These are phyloP conservation scores for Lipomyces sp. DNA, from an alignment of 805 yeast species.

Conservation along the genomic window DNA sequence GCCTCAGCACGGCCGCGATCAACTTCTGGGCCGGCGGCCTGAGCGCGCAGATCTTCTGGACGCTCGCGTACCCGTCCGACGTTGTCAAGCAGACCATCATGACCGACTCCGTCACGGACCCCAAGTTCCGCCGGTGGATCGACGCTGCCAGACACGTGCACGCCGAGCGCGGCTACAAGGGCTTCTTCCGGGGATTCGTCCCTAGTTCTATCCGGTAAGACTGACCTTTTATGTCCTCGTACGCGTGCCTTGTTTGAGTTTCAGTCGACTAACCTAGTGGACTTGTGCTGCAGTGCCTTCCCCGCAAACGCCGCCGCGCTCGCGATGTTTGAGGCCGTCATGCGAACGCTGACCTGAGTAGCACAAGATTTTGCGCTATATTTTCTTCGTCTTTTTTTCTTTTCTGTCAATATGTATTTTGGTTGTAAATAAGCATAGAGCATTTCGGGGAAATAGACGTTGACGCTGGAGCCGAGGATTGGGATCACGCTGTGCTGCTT, in stretches of 20 bases:
- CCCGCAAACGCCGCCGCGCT: slow-evolving; percentile 94
- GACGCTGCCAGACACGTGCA: slow-evolving; percentile 71
- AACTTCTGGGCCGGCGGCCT: slow-evolving; percentile 93
- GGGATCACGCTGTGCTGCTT: too few relatives aligned
- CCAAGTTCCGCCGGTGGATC: slow-evolving; percentile 66
- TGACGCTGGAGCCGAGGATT: too few relatives aligned
- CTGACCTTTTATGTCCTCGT: not conserved
- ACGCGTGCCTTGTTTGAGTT: too few relatives aligned
- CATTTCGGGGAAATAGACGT: not conserved
- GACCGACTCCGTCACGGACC: slow-evolving; percentile 72
- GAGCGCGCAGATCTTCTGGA: slow-evolving; percentile 78
- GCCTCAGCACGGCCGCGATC: slow-evolving; percentile 61
- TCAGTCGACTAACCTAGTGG: not conserved
- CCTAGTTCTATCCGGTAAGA: slow-evolving; percentile 54
- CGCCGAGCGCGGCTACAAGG: slow-evolving; percentile 49
- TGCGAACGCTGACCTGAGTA: slow-evolving; percentile 13
- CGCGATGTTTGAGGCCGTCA: slow-evolving; percentile 52
- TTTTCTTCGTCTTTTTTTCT: not conserved
- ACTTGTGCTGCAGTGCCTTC: slow-evolving; percentile 57
- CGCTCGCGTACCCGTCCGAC: slow-evolving; percentile 83
- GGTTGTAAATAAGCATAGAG: not conserved
- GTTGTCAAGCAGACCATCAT: slow-evolving; percentile 82
- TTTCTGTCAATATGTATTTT: not conserved
- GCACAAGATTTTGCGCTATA: not conserved
- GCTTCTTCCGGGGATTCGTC: slow-evolving; percentile 76